Evolutionary conservation across 2,329 filamentous ascomycete genomes (phyloP), one percentile per base, ranked within the genome.

Genomic region (Pseudomassariella vexata): DNA sequence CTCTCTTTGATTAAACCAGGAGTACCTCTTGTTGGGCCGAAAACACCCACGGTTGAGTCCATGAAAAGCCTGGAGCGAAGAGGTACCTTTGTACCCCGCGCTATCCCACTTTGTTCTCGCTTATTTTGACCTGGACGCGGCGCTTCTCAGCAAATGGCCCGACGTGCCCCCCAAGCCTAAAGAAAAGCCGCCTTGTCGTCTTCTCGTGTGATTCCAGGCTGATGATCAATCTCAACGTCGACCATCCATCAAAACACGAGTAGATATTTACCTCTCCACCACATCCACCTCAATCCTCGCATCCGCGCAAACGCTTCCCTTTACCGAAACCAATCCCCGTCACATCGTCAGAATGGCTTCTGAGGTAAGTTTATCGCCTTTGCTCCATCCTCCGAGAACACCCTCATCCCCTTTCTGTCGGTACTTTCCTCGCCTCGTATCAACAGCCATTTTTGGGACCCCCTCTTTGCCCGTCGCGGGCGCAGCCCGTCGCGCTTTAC

Each of bases 271-370:
- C 23, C 17, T 28, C 24, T 33, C 25, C 30, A 29, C 25, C 35
- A 25, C 29, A 19, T 22, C 23, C 34, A 32, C 29, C 22, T 22
- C 27, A 24, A 29, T 25, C 19, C 21, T 36, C 34, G 34, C 24
- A 29, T 34, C n/a, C 32, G 36, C 37, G 30, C 30, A 28, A 37
- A 30, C 28, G 35, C 32, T 24, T 24, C 19, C 21, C 24, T 26
- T 19, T 28, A 27, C 30, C 22, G 22, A 24, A 34, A 19, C 27
- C 25, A 27, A 27, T 27, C 19, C 14, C 31, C 20, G 35, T 19
- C 33, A 40, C 38, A 36, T 32, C 47, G 43, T 52, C 59, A 73
- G 54, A 57, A 79, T 79, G 74, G 68, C 70, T 60, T 73, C 70
- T 64, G 75, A 79, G 66, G 75, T 79, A 72, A 54, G 73, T 68